phyloP scores from a whole-genome alignment of 495 filamentous ascomycete species.

The Penicillium robsamsonii region DNA sequence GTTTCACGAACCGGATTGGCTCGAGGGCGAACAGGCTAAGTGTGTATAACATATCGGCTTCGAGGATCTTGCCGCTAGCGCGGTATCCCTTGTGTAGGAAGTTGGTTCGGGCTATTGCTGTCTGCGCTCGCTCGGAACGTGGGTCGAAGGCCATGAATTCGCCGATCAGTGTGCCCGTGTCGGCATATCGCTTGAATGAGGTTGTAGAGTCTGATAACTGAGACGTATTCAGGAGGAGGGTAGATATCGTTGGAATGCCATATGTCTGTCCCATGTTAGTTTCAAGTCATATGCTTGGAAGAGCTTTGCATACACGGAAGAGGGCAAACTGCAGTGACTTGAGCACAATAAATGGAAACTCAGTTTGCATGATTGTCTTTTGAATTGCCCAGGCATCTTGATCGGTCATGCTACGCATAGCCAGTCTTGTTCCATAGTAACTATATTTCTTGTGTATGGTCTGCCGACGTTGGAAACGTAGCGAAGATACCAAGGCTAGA shows the following conservation, averaged over 20 bases:
- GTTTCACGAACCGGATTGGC: slow-evolving; percentile 51
- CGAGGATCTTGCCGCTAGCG: slow-evolving; percentile 55
- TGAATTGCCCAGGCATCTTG: slow-evolving; percentile 58
- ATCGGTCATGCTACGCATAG: slow-evolving; percentile 56
- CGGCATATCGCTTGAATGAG: slow-evolving; percentile 61
- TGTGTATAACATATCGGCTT: slow-evolving; percentile 65
- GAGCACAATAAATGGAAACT: slow-evolving; percentile 55
- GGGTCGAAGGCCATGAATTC: slow-evolving; percentile 53
- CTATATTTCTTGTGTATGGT: slow-evolving; percentile 41
- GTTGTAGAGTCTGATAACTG: slow-evolving; percentile 51
- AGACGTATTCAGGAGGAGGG: slow-evolving; percentile 54
- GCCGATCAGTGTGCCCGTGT: slow-evolving; percentile 57
- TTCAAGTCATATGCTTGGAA: neutral
- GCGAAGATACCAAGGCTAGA: slow-evolving; percentile 18
- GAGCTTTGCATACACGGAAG: slow-evolving; percentile 45
- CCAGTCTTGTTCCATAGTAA: slow-evolving; percentile 46
- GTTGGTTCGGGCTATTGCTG: slow-evolving; percentile 63
- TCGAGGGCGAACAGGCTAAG: slow-evolving; percentile 59
- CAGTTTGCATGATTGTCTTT: slow-evolving; percentile 42
- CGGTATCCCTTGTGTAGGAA: slow-evolving; percentile 60
- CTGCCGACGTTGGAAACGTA: slow-evolving; percentile 50
- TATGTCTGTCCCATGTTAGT: slow-evolving; percentile 51
- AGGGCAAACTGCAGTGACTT: slow-evolving; percentile 61
- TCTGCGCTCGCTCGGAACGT: slow-evolving; percentile 47
- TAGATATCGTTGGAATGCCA: slow-evolving; percentile 62